Conservation (phyloP, 352 stramenopile species). For the Pythium rishiriense region DNA sequence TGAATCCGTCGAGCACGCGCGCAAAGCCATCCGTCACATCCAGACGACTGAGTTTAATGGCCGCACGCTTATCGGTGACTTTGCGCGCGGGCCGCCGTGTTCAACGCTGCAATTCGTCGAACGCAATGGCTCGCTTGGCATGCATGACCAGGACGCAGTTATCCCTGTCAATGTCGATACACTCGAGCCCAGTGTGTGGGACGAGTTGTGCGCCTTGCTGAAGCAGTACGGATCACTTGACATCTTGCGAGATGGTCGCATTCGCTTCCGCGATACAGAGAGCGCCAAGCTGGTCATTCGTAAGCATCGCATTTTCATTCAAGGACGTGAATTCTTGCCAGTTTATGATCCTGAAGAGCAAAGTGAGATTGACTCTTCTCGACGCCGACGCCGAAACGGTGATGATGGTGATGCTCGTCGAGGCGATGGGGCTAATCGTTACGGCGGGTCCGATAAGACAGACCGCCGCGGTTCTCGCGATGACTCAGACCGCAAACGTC, state of each 20-base stretch:
- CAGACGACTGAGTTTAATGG: constrained; percentile 30
- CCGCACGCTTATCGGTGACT: constrained; percentile 53
- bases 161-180: constrained; percentile 47
- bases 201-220: constrained; percentile 42
- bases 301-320: constrained; percentile 44
- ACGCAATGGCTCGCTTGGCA: constrained; percentile 32
- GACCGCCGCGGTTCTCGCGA: constrained; percentile 17
- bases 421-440: constrained; percentile 10
- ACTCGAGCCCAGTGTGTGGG: constrained; percentile 47
- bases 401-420: constrained; percentile 7
- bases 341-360: constrained; percentile 75
- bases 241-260: constrained; percentile 38
- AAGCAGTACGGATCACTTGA: constrained; percentile 51
- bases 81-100: constrained; percentile 66
- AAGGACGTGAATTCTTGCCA: constrained; percentile 57
- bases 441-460: background rate
- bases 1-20: constrained; percentile 47
- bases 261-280: constrained; percentile 57
- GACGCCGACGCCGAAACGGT: constrained; percentile 12
- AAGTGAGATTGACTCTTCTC: constrained; percentile 48
- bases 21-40: constrained; percentile 45
- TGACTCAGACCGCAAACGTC: constrained; percentile 17
- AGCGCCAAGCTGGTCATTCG: constrained; percentile 61
- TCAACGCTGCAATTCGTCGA: constrained; percentile 69
- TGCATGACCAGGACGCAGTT: constrained; percentile 44